phyloP scores from a whole-genome alignment of 352 stramenopile species.

The Phytopythium aichiense region DNA sequence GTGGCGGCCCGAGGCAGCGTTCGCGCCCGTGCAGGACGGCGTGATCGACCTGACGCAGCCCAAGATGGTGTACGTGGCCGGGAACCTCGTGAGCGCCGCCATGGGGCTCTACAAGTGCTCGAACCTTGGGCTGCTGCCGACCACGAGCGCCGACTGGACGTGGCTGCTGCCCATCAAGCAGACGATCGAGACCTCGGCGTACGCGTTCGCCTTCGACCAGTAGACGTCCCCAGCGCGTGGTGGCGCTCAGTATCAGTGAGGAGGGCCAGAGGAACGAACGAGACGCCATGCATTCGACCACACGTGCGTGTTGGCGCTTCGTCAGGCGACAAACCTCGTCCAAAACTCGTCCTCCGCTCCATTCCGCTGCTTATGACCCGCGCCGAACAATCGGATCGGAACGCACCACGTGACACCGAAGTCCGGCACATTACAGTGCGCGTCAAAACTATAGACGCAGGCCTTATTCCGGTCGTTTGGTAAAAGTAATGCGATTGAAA shows the following conservation, averaged over 20 bases:
- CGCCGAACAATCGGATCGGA: neutral
- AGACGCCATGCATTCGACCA: neutral
- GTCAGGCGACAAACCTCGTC: neutral
- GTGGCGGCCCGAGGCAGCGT: constrained; percentile 32
- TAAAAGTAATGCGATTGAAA: too few relatives aligned
- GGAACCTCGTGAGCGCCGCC: constrained; percentile 82
- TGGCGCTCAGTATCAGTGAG: neutral
- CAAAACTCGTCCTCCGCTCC: constrained; percentile 14
- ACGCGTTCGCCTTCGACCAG: constrained; percentile 39
- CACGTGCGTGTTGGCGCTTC: neutral
- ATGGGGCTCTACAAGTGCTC: constrained; percentile 92
- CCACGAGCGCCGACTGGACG: constrained; percentile 91
- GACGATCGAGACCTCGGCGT: constrained; percentile 72
- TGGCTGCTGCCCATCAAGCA: constrained; percentile 87
- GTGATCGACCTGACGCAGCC: constrained; percentile 76
- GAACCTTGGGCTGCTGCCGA: constrained; percentile 90
- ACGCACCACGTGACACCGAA: neutral
- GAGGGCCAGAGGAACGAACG: neutral
- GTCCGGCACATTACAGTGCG: too few relatives aligned
- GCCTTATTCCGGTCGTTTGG: too few relatives aligned
- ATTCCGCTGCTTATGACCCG: constrained; percentile 6
- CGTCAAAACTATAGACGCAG: too few relatives aligned
- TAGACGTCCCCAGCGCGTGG: constrained; percentile 8
- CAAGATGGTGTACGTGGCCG: constrained; percentile 88
- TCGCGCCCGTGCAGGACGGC: constrained; percentile 69